Evolutionary conservation across 768 basidiomycete genomes (phyloP), one percentile per base, ranked within the genome.

Genomic region (Suillus subluteus): DNA sequence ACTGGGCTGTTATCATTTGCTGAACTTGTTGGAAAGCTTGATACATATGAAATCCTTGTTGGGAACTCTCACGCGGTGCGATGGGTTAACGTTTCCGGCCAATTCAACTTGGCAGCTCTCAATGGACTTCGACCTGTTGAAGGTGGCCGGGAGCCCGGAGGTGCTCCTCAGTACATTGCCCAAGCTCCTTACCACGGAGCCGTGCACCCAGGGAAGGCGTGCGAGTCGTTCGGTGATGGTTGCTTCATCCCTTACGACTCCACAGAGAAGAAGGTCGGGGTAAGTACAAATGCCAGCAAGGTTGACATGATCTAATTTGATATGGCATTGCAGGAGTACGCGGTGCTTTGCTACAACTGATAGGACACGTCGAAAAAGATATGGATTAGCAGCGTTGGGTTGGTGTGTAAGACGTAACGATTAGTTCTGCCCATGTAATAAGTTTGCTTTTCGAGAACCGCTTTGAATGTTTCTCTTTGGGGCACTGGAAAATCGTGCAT

Each of bases 31-130:
- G n/a, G 69, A 61, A 30, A 91, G 91, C 46, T 88, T 41, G 84
- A 82, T 37, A 82, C 80, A 41, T 92, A 86, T 70, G 91, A 93
- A 72, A 83, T 92, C 56, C 87, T 93, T n/a, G 79, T 91, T 21
- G 91, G 89, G 1, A 80, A 92, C 71, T 77, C 80, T 68, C 75
- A 74, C 4, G 88, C 81, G 32, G 74, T 93, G 63, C 80, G 70
- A 59, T 93, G 91, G 91, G 86, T 89, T 0, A 67, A 80, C 59
- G 69, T 75, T 59, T 75, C 76, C 41, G 88, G 88, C 35, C 75
- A 72, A 7, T 68, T 91, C 65, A 80, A 86, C 62, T 65, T 86
- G 41, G 55, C 72, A 1, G 64, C 70, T 44, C 83, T 91, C 40
- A 21, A 21, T 32, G 79, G 83, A 58, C 76, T 76, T 58, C 76